These are phyloP conservation scores for Sideroxylon spinosum DNA, from an alignment of 179 eudicot species.

Conservation along the genomic window DNA sequence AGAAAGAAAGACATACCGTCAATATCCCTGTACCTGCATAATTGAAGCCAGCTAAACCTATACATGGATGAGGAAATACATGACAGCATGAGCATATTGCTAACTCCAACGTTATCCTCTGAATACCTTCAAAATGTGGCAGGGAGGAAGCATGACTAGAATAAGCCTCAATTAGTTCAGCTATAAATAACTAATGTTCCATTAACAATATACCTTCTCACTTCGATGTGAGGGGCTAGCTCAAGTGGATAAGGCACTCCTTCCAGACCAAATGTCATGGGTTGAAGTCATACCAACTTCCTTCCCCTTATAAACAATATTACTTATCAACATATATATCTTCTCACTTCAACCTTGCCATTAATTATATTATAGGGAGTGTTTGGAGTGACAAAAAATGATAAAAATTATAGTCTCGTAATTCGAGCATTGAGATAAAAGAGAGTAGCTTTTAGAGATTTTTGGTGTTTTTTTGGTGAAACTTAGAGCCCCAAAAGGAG, in stretches of 20 bases:
- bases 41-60: constrained; percentile 9
- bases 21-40: constrained; percentile 10
- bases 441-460: too few relatives aligned
- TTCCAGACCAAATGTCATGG: too few relatives aligned
- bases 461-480: too few relatives aligned
- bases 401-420: too few relatives aligned
- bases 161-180: not conserved
- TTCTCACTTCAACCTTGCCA: not conserved
- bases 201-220: too few relatives aligned
- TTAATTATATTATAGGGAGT: not conserved
- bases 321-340: not conserved
- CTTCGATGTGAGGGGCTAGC: too few relatives aligned
- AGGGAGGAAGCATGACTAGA: not conserved
- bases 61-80: not conserved
- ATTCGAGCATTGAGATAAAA: too few relatives aligned
- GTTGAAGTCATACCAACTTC: too few relatives aligned
- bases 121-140: not conserved
- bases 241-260: too few relatives aligned
- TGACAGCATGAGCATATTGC: constrained; percentile 6
- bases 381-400: too few relatives aligned
- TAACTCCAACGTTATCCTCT: not conserved
- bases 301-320: too few relatives aligned
- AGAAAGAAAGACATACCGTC: constrained; percentile 2
- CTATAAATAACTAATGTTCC: not conserved
- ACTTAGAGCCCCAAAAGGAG: too few relatives aligned